phyloP scores from a whole-genome alignment of 371 early-diverging fungal species.

The Mucor irregularis region DNA sequence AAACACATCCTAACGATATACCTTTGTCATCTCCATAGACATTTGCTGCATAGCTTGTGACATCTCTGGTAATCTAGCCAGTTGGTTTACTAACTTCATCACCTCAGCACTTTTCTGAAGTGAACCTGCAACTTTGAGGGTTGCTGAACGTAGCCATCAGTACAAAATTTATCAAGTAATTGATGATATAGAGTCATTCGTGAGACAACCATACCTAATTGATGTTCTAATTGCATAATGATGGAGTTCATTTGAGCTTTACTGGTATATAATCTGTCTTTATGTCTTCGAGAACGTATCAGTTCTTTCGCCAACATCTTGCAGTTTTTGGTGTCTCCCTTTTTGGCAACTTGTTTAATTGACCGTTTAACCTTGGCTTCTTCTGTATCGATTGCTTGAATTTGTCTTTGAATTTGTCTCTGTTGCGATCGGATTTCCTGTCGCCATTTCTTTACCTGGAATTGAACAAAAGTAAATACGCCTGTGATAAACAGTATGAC shows the following conservation, averaged over 20 bases:
- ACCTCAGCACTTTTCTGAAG: slow-evolving; percentile 87
- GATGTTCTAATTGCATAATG: slow-evolving; percentile 87
- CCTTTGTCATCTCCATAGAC: slow-evolving; percentile 95
- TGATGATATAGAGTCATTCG: neutral
- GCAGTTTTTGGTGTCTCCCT: slow-evolving; percentile 78
- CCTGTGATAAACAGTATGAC: neutral
- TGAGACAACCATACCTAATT: slow-evolving; percentile 62
- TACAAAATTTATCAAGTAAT: neutral
- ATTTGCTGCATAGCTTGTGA: slow-evolving; percentile 84
- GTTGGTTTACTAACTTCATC: slow-evolving; percentile 86
- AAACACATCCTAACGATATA: slow-evolving; percentile 19
- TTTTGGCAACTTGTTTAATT: slow-evolving; percentile 88
- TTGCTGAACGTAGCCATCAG: slow-evolving; percentile 48
- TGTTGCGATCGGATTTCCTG: slow-evolving; percentile 81
- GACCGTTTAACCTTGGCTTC: slow-evolving; percentile 79
- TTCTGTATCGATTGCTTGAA: slow-evolving; percentile 78
- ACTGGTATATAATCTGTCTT: slow-evolving; percentile 78
- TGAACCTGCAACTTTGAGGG: slow-evolving; percentile 85
- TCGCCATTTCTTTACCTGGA: slow-evolving; percentile 94
- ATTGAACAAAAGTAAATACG: too few relatives aligned
- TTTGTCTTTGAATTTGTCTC: slow-evolving; percentile 86
- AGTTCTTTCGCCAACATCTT: slow-evolving; percentile 85
- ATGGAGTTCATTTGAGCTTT: slow-evolving; percentile 95
- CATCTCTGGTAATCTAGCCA: slow-evolving; percentile 86
- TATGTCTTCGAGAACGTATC: slow-evolving; percentile 77